Evolutionary conservation across 495 filamentous ascomycete species (phyloP), one percentile per base, ranked within the genome.

Genomic region (Hypoxylon perforatum): DNA sequence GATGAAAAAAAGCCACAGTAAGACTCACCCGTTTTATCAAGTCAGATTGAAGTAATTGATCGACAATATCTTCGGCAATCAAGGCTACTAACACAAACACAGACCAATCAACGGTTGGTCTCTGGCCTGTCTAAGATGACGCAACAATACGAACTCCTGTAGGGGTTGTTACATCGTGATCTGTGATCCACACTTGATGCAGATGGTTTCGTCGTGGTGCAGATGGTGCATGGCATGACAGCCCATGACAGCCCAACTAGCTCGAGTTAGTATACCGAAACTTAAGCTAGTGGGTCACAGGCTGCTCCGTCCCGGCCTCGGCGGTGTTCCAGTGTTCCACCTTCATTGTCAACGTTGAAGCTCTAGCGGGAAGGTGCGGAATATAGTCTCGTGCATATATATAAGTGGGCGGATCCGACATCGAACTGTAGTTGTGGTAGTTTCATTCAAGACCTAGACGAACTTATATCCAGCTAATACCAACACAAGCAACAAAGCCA

Each of bases 231-330:
- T n/a, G n/a, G n/a, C n/a, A n/a, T 69, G 55, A 61, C 42, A 57
- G 61, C 66, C 66, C 61, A 60, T 69, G 55, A 61, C 42, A 57
- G 61, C 66, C 66, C 61, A 60, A 65, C 66, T 65, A 69, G 51
- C 50, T 63, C 48, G 14, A 54, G 44, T 59, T 59, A 55, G 66
- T 49, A 65, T 46, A 52, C 65, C 50, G 44, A 56, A 54, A 19
- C 53, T 46, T 60, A 59, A 60, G 42, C 35, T 50, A 48, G 65
- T 68, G 65, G 65, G 59, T 58, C 66, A 47, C 44, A 28, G 30
- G 44, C 25, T 45, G 45, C 47, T 14, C 36, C 42, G 42, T 63
- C 33, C 52, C 59, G 65, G 47, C 52, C 59, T 63, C 61, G 56
- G 61, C 66, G 45, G 42, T 21, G 38, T 51, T 44, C 51, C 57